Base-by-base conservation (phyloP, 2,329 filamentous ascomycete genomes). In the Phaeosphaeriaceae sp. region DNA sequence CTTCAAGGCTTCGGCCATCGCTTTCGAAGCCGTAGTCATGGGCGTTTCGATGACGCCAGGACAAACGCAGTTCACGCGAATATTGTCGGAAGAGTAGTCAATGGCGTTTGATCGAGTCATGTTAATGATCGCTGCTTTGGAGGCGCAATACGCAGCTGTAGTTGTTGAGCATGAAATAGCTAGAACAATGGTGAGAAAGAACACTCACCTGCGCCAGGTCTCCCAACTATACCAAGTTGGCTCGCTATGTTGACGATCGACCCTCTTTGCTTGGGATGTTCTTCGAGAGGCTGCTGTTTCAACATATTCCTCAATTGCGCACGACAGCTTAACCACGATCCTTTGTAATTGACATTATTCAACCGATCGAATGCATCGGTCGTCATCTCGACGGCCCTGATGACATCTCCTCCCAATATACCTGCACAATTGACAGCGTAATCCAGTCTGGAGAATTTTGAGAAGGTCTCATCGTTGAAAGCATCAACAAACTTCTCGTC, bases 31-130 rank as follows among this genome's bases (percentile, higher is more conserved):
- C 9, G 60, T 65, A 0, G 65, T 61, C 59, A 67, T 68, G 0
- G 81, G 80, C 4, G 81, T 84, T 52, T 75, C 76, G 40, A 83
- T 78, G 40, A 81, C 83, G 11, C 80, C 77, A 0, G 85, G 86
- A 58, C 86, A 88, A 41, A 88, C 82, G 19, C 84, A 85, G 63
- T 88, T 88, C 62, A 88, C 83, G 50, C 86, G 80, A 53, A 88
- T 86, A 1, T 52, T 58, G 46, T 71, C 57, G 4, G 67, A 63
- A 1, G 84, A 83, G 65, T 87, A 86, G 61, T 88, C 83, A 20
- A 86, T 85, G 1, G 84, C 84, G 61, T 86, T 85, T 0, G 83
- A 78, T 6, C 81, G 76, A 0, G 86, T 88, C 81, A 88, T 81
- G 21, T 82, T 84, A 50, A 88, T 83, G 1, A 88, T 80, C 0